Evolutionary conservation across 768 basidiomycete species (phyloP).

Genomic region (Suillus subluteus): DNA sequence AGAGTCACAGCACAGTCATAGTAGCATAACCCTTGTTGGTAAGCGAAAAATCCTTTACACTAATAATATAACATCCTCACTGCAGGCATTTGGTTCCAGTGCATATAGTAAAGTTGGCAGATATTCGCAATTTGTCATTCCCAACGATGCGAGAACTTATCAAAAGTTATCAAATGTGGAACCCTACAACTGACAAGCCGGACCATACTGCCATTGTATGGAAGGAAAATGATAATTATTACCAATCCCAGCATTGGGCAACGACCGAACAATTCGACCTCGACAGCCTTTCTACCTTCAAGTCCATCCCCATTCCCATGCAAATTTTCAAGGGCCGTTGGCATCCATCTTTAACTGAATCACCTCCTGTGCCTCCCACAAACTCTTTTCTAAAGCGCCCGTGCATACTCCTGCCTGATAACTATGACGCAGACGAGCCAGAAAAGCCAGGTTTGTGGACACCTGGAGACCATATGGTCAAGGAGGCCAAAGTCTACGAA

Average conservation of each 20-base stretch:
- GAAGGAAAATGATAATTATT: not conserved
- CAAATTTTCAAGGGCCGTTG: not conserved
- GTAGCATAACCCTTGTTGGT: not conserved
- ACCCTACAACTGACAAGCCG: not conserved
- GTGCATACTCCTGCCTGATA: not conserved
- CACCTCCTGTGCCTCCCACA: not conserved
- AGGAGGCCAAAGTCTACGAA: conserved; percentile 12
- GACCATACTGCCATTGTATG: not conserved
- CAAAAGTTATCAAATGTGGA: not conserved
- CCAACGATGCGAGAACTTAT: not conserved
- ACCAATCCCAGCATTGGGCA: not conserved
- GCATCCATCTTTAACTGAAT: conserved; percentile 3
- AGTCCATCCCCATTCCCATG: not conserved
- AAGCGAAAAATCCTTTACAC: not conserved
- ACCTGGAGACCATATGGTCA: not conserved
- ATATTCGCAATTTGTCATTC: not conserved
- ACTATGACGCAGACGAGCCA: too few relatives aligned
- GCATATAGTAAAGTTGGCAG: not conserved
- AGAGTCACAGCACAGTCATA: not conserved
- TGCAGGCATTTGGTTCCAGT: not conserved
- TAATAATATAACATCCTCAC: not conserved
- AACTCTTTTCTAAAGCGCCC: not conserved
- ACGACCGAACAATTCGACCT: not conserved
- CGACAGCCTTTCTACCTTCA: not conserved
- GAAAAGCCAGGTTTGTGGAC: not conserved